These are phyloP conservation scores for Neobulgaria alba DNA, from an alignment of 2,329 filamentous ascomycete species.

Conservation along the genomic window DNA sequence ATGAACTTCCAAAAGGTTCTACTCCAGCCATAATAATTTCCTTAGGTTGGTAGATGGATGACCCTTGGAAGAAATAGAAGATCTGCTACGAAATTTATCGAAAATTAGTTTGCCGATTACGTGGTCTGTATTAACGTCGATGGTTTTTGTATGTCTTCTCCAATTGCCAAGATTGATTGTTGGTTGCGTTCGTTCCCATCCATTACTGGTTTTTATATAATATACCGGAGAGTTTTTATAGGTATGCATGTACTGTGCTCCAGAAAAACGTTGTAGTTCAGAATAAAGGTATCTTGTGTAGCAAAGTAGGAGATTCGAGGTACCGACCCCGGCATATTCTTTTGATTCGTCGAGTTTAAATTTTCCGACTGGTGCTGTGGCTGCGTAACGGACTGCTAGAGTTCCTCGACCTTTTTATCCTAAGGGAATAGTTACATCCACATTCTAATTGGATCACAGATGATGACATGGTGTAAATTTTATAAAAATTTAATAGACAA, in stretches of 20 bases:
- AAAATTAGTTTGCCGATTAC: no score
- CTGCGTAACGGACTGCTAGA: constrained; percentile 55
- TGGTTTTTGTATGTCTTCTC: constrained; percentile 46
- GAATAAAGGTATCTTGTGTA: no score
- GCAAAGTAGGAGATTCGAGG: no score
- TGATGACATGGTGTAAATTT: no score
- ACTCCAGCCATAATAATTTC: constrained; percentile 60
- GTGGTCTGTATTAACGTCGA: constrained; percentile 45
- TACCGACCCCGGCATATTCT: constrained; percentile 54
- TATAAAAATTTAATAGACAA: background rate
- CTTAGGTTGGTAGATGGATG: constrained; percentile 43
- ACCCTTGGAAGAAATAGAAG: no score
- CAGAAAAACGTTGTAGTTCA: no score
- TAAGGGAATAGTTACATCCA: constrained; percentile 41
- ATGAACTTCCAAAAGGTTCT: constrained; percentile 38
- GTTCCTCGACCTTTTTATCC: constrained; percentile 57
- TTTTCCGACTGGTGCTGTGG: constrained; percentile 52
- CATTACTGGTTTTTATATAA: constrained; percentile 13
- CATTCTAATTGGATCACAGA: constrained; percentile 46
- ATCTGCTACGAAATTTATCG: no score
- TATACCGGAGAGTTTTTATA: background rate
- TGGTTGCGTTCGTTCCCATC: constrained; percentile 66
- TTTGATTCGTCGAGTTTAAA: constrained; percentile 57
- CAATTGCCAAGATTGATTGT: constrained; percentile 48
- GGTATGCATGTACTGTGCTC: background rate